Base-by-base conservation (phyloP, 805 yeast species). In the Candida parachauliodes region DNA sequence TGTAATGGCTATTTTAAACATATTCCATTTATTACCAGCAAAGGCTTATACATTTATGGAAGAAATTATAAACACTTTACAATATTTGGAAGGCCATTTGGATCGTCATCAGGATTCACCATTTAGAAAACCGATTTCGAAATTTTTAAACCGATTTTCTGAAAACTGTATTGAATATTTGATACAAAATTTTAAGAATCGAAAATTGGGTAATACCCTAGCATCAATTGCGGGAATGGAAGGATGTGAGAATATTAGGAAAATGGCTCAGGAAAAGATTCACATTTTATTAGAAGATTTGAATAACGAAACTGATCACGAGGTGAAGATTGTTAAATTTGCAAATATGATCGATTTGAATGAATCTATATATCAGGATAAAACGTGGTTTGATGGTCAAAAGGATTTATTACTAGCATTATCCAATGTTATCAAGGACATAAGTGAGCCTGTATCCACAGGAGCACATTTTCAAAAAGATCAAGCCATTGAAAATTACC, bases 1-100 rank as follows among this genome's bases (percentile, higher is more conserved):
- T 27, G 88, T 93, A 31, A 85, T 83, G 47, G 95, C 96, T 0
- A 87, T 93, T 40, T 70, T 93, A 50, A 88, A 91, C 49, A 85
- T 93, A 28, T 93, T 91, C 66, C 96, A 94, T 54, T 67, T 88
- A 45, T 64, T 93, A 22, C 99, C 99, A 0, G 79, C 95, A 2
- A 85, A 87, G 45, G 98, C 98, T 0, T 85, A 79, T 59, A 83
- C 91, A 14, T 93, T 88, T 51, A 79, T 94, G 79, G 91, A 87
- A 36, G 96, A 88, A 49, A 72, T 93, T 39, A 74, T 93, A 50
- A 74, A 72, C 37, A 82, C 91, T 3, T 72, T 93, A 40, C 76
- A 83, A 46, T 80, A 77, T 41, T 65, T 93, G 51, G 98, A 93
- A 59, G 79, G 83, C 3, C 83, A 82, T 43, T 66, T 93, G 49